A percentile compares a stretch with the other conserved stretches of the same genome.
Conservation (phyloP, 257 asterid genomes). For the Scutellaria barbata region DNA sequence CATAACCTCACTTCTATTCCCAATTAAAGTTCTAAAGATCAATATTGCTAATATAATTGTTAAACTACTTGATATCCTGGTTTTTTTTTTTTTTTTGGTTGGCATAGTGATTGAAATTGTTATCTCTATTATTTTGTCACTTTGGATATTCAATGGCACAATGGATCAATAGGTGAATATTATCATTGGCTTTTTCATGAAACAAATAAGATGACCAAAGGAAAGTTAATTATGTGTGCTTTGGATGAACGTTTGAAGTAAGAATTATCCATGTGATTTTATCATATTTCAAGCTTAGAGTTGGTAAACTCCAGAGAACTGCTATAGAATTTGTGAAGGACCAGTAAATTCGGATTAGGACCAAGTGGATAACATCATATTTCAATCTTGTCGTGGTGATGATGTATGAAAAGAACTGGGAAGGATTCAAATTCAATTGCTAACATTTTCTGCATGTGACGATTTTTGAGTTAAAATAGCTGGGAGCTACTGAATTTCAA, state of each 20-base stretch:
- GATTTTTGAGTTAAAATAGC: background rate
- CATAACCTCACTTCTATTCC: background rate
- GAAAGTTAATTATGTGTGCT: background rate
- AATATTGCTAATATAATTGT: background rate
- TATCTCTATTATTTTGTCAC: background rate
- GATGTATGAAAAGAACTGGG: background rate
- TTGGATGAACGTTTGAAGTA: background rate
- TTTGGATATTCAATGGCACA: background rate
- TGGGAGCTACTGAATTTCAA: background rate
- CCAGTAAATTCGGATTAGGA: background rate
- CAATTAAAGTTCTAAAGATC: background rate
- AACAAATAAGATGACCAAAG: background rate
- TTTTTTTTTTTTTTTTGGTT: background rate
- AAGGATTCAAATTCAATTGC: background rate
- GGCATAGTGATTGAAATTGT: background rate
- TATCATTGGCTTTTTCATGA: background rate
- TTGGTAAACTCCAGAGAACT: background rate
- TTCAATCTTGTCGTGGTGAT: constrained; percentile 1
- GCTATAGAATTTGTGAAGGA: background rate
- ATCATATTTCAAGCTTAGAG: constrained; percentile 7
- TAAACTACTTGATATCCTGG: background rate
- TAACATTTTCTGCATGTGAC: background rate
- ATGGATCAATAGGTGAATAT: background rate
- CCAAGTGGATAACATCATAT: too few relatives aligned
- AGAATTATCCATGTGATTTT: background rate